These are phyloP conservation scores for Ophiostoma sp. DNA, from an alignment of 2,329 filamentous ascomycete genomes.

Conservation along the genomic window DNA sequence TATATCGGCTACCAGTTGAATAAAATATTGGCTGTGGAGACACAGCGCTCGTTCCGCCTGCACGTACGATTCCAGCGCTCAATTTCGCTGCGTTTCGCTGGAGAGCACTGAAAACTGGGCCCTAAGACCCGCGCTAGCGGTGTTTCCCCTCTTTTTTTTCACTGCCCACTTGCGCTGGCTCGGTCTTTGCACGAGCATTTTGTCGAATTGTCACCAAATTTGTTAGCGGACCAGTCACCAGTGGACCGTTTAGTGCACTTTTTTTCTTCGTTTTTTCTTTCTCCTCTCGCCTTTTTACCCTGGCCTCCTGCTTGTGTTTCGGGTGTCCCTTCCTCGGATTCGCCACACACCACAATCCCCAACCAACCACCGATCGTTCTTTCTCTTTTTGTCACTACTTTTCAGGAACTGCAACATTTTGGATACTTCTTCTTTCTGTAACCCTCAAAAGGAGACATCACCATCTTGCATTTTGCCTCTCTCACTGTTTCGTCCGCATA, in stretches of 20 bases:
- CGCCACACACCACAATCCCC: conserved; percentile 4
- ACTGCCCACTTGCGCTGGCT: background rate
- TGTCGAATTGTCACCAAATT: background rate
- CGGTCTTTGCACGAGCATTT: background rate
- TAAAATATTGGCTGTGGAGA: background rate
- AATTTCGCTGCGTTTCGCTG: too few relatives aligned
- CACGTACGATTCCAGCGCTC: background rate
- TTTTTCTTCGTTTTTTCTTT: conserved; percentile 5
- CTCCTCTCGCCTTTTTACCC: background rate
- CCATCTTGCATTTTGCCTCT: conserved; percentile 4
- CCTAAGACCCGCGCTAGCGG: background rate
- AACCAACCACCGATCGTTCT: background rate
- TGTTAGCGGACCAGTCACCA: conserved; percentile 4
- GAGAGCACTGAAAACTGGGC: background rate
- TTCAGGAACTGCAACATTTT: background rate
- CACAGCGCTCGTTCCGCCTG: background rate
- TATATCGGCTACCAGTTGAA: background rate
- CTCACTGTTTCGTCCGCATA: background rate
- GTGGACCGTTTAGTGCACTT: background rate
- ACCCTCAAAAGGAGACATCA: background rate
- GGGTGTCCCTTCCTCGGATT: background rate
- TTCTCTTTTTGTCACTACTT: background rate
- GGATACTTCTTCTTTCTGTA: background rate
- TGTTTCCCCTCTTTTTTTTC: background rate
- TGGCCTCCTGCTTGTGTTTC: background rate